These are phyloP conservation scores for Cyclotella cryptica DNA, from an alignment of 108 stramenopile species.

Conservation along the genomic window DNA sequence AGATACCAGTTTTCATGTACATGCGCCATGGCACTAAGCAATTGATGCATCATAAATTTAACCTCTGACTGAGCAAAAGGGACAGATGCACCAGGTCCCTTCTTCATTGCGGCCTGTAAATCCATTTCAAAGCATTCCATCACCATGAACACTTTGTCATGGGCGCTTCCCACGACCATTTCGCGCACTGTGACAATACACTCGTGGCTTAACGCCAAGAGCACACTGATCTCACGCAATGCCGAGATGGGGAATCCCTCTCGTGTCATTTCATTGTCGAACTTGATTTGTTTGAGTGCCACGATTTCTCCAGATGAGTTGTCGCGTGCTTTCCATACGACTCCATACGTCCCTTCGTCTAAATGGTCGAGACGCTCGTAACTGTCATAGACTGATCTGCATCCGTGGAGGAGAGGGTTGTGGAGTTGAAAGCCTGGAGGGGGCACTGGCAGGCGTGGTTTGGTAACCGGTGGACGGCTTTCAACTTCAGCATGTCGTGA, in stretches of 20 bases:
- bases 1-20: constrained; percentile 86
- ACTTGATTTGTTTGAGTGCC: constrained; percentile 94
- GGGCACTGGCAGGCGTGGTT: no score
- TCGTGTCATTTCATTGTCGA: constrained; percentile 67
- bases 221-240: constrained; percentile 88
- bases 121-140: constrained; percentile 96
- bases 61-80: constrained; percentile 83
- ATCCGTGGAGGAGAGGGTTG: constrained; percentile 86
- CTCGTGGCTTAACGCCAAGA: constrained; percentile 83
- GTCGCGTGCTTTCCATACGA: constrained; percentile 94
- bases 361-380: constrained; percentile 85
- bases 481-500: no score
- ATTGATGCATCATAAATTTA: constrained; percentile 84
- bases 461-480: not conserved
- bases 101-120: constrained; percentile 81
- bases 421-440: constrained; percentile 47
- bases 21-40: constrained; percentile 76
- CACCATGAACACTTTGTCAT: constrained; percentile 90
- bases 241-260: constrained; percentile 96
- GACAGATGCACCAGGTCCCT: constrained; percentile 39
- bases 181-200: constrained; percentile 86
- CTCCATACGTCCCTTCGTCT: constrained; percentile 95
- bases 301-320: constrained; percentile 81
- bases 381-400: constrained; percentile 84
- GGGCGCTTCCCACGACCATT: constrained; percentile 81